Evolutionary conservation across 1,284 basidiomycete species (phyloP).

Genomic region (Coniophora puteana): DNA sequence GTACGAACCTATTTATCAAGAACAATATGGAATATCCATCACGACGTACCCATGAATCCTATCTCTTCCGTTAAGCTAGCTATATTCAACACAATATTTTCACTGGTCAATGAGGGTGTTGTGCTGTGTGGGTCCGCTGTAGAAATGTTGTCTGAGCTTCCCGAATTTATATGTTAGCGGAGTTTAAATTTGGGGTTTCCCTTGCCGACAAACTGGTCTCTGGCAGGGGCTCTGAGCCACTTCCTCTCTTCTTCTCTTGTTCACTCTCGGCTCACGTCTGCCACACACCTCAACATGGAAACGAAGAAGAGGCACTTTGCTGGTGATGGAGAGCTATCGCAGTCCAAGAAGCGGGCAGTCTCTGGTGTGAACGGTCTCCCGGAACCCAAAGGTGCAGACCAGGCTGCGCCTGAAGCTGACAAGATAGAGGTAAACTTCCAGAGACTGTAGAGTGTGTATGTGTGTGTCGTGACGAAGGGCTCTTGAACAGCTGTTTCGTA

Average conservation of each 20-base stretch:
- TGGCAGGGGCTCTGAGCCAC: background rate
- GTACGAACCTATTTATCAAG: background rate
- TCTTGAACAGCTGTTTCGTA: constrained; percentile 62
- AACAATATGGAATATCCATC: too few relatives aligned
- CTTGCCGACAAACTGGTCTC: constrained; percentile 10
- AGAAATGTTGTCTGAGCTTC: too few relatives aligned
- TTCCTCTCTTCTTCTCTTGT: constrained; percentile 13
- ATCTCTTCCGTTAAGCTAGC: too few relatives aligned
- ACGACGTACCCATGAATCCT: too few relatives aligned
- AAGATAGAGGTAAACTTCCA: constrained; percentile 62
- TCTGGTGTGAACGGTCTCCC: constrained; percentile 55
- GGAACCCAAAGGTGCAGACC: constrained; percentile 54
- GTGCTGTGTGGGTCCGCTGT: too few relatives aligned
- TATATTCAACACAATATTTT: too few relatives aligned
- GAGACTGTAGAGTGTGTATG: constrained; percentile 17
- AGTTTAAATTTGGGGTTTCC: constrained; percentile 4
- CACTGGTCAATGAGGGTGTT: too few relatives aligned
- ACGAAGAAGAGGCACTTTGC: constrained; percentile 59
- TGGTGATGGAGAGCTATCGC: constrained; percentile 49
- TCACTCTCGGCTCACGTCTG: too few relatives aligned
- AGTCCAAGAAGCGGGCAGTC: constrained; percentile 65
- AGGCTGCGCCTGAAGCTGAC: constrained; percentile 56
- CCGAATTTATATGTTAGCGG: too few relatives aligned
- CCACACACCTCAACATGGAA: constrained; percentile 49
- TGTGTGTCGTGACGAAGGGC: constrained; percentile 18